Percentiles rank a stretch among this genome's conserved stretches.
These are phyloP conservation scores for Emmonsiellopsis sp. DNA, from an alignment of 2,329 filamentous ascomycete species.

Conservation along the genomic window DNA sequence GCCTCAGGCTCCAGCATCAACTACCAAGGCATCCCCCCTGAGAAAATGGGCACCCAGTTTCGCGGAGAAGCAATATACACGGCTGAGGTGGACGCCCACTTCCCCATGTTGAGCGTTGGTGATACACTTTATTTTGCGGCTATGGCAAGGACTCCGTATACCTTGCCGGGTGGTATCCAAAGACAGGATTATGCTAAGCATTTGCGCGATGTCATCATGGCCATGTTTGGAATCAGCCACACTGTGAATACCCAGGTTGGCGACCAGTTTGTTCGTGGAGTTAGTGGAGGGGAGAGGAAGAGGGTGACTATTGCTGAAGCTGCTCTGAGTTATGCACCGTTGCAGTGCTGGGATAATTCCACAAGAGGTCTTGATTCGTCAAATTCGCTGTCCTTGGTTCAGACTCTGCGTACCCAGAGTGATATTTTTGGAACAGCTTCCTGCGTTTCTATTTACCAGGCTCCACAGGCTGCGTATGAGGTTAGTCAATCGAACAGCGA, in stretches of 20 bases:
- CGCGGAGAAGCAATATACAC: conserved; percentile 80
- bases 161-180: conserved; percentile 48
- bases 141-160: conserved; percentile 74
- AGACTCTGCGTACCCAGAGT: conserved; percentile 67
- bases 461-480: conserved; percentile 69
- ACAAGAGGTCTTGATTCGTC: conserved; percentile 61
- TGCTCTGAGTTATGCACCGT: conserved; percentile 63
- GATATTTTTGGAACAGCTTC: conserved; percentile 76
- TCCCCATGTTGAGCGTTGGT: conserved; percentile 75
- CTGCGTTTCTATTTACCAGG: conserved; percentile 79
- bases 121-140: conserved; percentile 80
- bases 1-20: conserved; percentile 65
- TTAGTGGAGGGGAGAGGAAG: conserved; percentile 71
- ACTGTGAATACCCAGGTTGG: conserved; percentile 81
- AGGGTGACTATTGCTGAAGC: conserved; percentile 75
- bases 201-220: conserved; percentile 38
- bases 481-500: neutral
- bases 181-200: conserved; percentile 28
- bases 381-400: conserved; percentile 57
- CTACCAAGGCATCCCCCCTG: conserved; percentile 49
- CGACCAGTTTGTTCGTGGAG: conserved; percentile 68
- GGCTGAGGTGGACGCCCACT: conserved; percentile 76
- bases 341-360: conserved; percentile 68
- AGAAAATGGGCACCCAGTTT: conserved; percentile 45
- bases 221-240: conserved; percentile 59